Base-by-base conservation (phyloP, 768 basidiomycete species). In the Termitomyces titanicus region DNA sequence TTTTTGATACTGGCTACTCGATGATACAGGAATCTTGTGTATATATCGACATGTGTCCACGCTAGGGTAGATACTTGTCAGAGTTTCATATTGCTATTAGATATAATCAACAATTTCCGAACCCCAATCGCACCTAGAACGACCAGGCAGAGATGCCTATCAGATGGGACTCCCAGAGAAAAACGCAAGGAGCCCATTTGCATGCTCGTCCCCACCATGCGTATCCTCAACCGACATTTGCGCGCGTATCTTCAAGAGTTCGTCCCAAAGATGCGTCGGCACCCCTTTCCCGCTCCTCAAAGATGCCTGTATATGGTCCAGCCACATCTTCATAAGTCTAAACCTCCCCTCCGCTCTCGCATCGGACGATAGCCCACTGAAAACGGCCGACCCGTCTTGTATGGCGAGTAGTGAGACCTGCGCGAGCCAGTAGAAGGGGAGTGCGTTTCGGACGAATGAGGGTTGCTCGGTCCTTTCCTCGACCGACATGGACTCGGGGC, bases 351-450 rank as follows among this genome's bases (percentile, higher is more conserved):
- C 42, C 22, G 22, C 20, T 12, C 24, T 44, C 8, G 7, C 27
- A 3, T 39, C 48, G 13, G 37, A 50, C 2, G 15, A 22, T 7
- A 9, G 18, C 5, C 57, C 42, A 17, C 50, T 49, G n/a, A 60
- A 47, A 10, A 40, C 43, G 61, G 70, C 60, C 27, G 68, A 66
- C n/a, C 74, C 74, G 55, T 82, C 79, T 62, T 81, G 79, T 58
- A 77, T 73, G 29, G 79, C 81, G 45, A 80, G 64, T 22, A 83
- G 66, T 11, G 79, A 74, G 35, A 82, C 75, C 64, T 84, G 78
- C 13, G 79, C 82, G 27, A 85, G 74, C 84, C 83, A 85, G 66
- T 84, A 85, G 66, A 82, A 82, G 10, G 83, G 82, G 11, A 84
- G 66, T 17, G 78, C 79, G 55, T 79, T 70, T 56, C 63, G 71